A percentile compares a stretch with the other conserved stretches of the same genome.
phyloP scores from a whole-genome alignment of 1,284 basidiomycete genomes.

The Trichosporon sp. region DNA sequence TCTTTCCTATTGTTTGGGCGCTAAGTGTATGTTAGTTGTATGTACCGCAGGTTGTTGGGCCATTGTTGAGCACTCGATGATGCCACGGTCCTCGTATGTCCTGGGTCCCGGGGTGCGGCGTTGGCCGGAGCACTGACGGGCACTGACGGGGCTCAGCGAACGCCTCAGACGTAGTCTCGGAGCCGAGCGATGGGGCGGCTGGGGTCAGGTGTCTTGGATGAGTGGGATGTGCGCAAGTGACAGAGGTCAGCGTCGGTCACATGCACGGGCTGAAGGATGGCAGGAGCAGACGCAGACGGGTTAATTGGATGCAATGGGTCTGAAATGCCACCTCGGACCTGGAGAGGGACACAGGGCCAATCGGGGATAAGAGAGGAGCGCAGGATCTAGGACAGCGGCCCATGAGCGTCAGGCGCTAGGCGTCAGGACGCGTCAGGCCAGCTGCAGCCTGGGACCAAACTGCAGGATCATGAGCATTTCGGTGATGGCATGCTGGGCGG shows the following conservation, averaged over 20 bases:
- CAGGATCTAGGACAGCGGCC: background rate
- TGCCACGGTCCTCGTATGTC: background rate
- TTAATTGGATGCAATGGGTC: background rate
- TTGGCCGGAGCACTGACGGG: background rate
- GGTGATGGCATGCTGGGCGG: too few relatives aligned
- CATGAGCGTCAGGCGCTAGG: background rate
- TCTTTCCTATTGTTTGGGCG: background rate
- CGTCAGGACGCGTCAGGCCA: background rate
- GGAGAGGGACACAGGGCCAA: background rate
- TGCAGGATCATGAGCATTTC: too few relatives aligned
- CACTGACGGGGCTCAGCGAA: background rate
- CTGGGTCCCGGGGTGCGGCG: background rate
- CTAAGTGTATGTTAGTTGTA: constrained; percentile 4
- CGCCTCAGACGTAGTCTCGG: background rate
- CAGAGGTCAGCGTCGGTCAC: background rate
- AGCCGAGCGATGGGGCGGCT: background rate
- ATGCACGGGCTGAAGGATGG: background rate
- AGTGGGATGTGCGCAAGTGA: background rate
- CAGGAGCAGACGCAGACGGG: background rate
- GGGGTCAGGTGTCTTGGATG: background rate
- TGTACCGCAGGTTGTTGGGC: background rate
- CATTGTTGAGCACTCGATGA: background rate
- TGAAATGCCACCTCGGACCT: background rate
- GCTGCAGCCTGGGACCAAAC: too few relatives aligned
- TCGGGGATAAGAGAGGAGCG: background rate